Evolutionary conservation across 345 rosid genomes (phyloP).

Genomic region (Alliaria petiolata): DNA sequence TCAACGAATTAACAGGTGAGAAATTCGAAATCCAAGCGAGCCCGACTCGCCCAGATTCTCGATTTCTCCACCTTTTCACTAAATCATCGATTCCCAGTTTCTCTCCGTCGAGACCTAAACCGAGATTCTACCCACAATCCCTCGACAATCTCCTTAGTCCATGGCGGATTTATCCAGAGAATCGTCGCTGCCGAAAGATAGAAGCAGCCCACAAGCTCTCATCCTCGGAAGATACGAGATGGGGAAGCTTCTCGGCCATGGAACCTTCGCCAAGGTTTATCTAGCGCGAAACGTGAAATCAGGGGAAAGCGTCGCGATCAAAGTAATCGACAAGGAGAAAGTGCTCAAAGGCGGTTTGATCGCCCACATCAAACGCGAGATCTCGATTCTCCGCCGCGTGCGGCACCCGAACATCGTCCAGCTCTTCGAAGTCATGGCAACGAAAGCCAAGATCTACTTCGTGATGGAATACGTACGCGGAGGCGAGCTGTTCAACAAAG

Average conservation of each 20-base stretch:
- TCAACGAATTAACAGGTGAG: constrained; percentile 10
- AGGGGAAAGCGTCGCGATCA: constrained; percentile 59
- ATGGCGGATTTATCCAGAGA: constrained; percentile 15
- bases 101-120: background rate
- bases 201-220: constrained; percentile 35
- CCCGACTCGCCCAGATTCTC: constrained; percentile 30
- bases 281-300: constrained; percentile 59
- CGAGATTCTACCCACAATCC: background rate
- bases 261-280: constrained; percentile 89
- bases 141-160: background rate
- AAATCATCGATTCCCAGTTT: background rate
- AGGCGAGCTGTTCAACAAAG: constrained; percentile 76
- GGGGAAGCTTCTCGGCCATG: constrained; percentile 77
- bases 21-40: constrained; percentile 28
- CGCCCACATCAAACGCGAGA: constrained; percentile 76
- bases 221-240: constrained; percentile 75
- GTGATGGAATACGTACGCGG: constrained; percentile 92
- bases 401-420: constrained; percentile 83
- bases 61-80: constrained; percentile 23
- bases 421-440: constrained; percentile 91
- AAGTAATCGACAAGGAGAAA: constrained; percentile 75
- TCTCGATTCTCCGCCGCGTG: constrained; percentile 78
- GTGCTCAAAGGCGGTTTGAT: constrained; percentile 58
- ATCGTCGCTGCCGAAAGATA: constrained; percentile 22
- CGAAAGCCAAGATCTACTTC: constrained; percentile 77